Evolutionary conservation across 2,329 filamentous ascomycete species (phyloP), one percentile per base, ranked within the genome.

Genomic region (Aspergillus carbonarius): DNA sequence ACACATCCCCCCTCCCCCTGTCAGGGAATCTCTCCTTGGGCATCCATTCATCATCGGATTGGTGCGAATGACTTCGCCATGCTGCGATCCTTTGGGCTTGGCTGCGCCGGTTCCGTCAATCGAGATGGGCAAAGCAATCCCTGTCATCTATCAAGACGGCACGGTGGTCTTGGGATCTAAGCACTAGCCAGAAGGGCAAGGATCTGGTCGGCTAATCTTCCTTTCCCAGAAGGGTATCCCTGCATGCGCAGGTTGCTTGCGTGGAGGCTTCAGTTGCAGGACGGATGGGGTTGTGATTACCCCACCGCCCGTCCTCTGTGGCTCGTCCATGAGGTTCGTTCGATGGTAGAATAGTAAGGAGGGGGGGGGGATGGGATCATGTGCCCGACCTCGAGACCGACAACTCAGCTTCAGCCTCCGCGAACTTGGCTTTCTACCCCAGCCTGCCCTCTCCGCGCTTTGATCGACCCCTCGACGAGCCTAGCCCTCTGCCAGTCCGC

Each of bases 61-160:
- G 51, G 51, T 54, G 51, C 37, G 18, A 54, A 44, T 44, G 18
- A 32, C 5, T 25, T 13, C 6, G 8, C 15, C 15, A 37, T 15
- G 48, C 49, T 51, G 49, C 34, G 20, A 42, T 27, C 32, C 51
- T 44, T 40, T 20, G 27, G 17, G 15, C 51, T 54, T 42, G 51
- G 51, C 51, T 34, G 15, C 15, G 10, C 10, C 12, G 37, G 12
- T 54, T 54, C 51, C 51, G 27, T 40, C 51, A 54, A 54, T 54
- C 37, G 51, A 54, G 37, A 15, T 10, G n/a, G 20, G 37, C n/a
- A 18, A 13, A 25, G n/a, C 13, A 10, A 42, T 23, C 13, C 10
- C 20, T 6, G 20, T 18, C 6, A 13, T 42, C 5, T 12, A 23
- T 23, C 15, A 13, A 42, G 10, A 23, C 18, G 39, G 18, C 39